A percentile compares a stretch with the other conserved stretches of the same genome.
phyloP scores from a whole-genome alignment of 2,329 filamentous ascomycete species.

The Ceratocystiopsis minuta region DNA sequence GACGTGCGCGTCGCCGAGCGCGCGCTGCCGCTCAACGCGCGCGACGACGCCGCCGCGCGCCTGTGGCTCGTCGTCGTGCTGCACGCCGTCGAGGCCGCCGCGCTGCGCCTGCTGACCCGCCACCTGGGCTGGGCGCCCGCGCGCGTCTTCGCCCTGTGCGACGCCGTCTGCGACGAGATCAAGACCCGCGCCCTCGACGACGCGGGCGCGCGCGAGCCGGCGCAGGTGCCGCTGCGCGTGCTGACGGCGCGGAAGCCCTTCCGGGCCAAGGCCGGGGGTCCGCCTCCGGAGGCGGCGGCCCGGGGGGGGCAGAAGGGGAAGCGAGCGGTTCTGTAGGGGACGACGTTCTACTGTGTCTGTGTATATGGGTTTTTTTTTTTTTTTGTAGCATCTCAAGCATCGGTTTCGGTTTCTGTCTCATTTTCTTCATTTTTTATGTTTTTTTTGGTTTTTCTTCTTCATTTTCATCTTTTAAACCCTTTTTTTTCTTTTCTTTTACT shows the following conservation, averaged over 20 bases:
- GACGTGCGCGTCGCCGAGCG: conserved; percentile 24
- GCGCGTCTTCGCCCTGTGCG: conserved; percentile 27
- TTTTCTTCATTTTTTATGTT: background rate
- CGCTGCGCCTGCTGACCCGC: conserved; percentile 32
- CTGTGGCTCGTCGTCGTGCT: conserved; percentile 25
- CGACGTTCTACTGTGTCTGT: background rate
- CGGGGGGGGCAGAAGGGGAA: background rate
- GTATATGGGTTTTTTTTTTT: background rate
- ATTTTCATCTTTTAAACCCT: background rate
- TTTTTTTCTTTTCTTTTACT: background rate
- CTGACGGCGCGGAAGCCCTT: conserved; percentile 32
- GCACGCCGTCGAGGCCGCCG: conserved; percentile 23
- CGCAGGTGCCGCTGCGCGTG: conserved; percentile 29
- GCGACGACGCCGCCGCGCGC: conserved; percentile 23
- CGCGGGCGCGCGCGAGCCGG: conserved; percentile 22
- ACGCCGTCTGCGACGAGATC: conserved; percentile 28
- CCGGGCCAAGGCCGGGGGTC: background rate
- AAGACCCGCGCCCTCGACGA: conserved; percentile 29
- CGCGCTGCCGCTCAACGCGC: conserved; percentile 28
- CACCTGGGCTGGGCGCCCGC: conserved; percentile 34
- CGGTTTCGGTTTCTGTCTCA: too few relatives aligned
- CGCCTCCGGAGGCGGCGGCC: too few relatives aligned
- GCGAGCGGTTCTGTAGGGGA: conserved; percentile 3
- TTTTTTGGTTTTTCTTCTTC: background rate
- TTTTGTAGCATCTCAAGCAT: too few relatives aligned